These are phyloP conservation scores for Ustilago lituana DNA, from an alignment of 1,284 basidiomycete genomes.

Conservation along the genomic window DNA sequence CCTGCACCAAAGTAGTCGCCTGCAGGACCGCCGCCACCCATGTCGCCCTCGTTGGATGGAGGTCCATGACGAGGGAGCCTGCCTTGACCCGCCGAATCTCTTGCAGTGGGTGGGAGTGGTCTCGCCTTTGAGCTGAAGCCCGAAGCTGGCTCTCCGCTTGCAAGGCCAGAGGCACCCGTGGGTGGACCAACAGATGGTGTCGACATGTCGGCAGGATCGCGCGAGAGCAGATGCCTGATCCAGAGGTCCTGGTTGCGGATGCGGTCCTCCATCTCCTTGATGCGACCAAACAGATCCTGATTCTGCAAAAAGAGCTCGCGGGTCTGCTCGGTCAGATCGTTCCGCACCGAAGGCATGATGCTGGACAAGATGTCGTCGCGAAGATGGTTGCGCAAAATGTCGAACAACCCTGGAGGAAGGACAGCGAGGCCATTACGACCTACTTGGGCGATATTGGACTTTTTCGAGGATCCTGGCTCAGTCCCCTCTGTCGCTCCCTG, in stretches of 20 bases:
- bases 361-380: constrained; percentile 43
- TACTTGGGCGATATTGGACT: constrained; percentile 39
- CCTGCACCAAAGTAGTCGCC: constrained; percentile 21
- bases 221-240: constrained; percentile 41
- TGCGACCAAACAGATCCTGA: constrained; percentile 39
- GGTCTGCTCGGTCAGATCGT: constrained; percentile 46
- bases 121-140: not conserved
- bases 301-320: constrained; percentile 49
- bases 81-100: constrained; percentile 8
- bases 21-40: not conserved
- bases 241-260: constrained; percentile 45
- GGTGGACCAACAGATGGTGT: constrained; percentile 21
- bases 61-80: constrained; percentile 14
- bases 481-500: not conserved
- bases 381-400: constrained; percentile 46
- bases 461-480: constrained; percentile 8
- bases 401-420: constrained; percentile 43
- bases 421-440: constrained; percentile 52
- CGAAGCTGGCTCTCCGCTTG: constrained; percentile 6
- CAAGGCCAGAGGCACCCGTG: constrained; percentile 5
- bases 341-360: constrained; percentile 48
- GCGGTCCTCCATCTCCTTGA: constrained; percentile 46
- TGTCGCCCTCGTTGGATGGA: constrained; percentile 10
- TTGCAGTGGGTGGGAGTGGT: constrained; percentile 1
- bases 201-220: constrained; percentile 22